Evolutionary conservation across 2,329 filamentous ascomycete genomes (phyloP), one percentile per base, ranked within the genome.

Genomic region (Diaporthe nobilis): DNA sequence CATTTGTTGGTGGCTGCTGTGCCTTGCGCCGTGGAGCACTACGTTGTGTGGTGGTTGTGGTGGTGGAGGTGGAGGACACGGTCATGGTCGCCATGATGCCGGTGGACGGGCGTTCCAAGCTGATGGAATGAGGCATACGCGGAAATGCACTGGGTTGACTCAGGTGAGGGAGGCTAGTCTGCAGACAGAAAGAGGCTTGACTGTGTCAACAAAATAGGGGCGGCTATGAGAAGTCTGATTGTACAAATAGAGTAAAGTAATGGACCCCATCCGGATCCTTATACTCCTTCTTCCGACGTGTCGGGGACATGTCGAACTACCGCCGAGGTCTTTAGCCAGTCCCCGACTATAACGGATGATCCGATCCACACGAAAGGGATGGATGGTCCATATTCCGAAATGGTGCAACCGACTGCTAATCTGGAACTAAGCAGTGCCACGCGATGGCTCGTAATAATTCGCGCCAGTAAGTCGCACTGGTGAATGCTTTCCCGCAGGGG

Each of bases 31-130:
- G 75, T 76, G 72, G 22, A 3, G 34, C 34, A 39, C 31, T 70
- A 39, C 34, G 65, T 9, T 34, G 1, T 63, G 73, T 63, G 63
- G 67, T 61, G 49, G 51, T 37, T 22, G 65, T 22, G 51, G 47
- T 9, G 1, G 74, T 55, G 20, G 53, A 34, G 25, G 47, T 58
- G 61, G 74, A 72, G 20, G 75, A 75, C 12, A 75, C 61, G 22
- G 75, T 75, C 39, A 77, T 63, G 57, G 73, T 75, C 20, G 75
- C 70, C 75, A 75, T 75, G 22, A 34, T 63, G 68, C 25, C 25
- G 68, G n/a, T 51, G 39, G 58, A 34, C 20, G 71, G 37, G 37
- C 25, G 39, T 65, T 65, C 58, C 47, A 57, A 71, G 51, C 61
- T 74, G 37, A 71, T n/a, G 22, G 51, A 57, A 28, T 65, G 58